Evolutionary conservation across 139 green algal genomes (phyloP).

Genomic region (Monoraphidium neglectum): DNA sequence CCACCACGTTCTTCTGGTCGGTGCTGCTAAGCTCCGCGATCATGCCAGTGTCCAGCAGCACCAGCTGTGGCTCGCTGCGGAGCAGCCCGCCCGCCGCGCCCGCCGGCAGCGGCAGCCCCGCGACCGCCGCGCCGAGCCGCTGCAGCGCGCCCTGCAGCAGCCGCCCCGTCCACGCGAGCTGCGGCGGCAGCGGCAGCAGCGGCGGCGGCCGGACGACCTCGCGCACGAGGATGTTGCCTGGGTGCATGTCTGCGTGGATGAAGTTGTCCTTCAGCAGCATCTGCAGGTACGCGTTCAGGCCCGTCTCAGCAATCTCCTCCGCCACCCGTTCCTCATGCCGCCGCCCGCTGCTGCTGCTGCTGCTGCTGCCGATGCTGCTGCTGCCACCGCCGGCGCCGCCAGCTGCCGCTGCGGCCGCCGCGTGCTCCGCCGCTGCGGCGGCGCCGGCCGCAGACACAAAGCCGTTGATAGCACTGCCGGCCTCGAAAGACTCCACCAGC

Average conservation of each 20-base stretch:
- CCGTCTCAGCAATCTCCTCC: constrained; percentile 49
- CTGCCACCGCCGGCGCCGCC: background rate
- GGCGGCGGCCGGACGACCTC: constrained; percentile 27
- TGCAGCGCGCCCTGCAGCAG: constrained; percentile 29
- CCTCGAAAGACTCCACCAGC: constrained; percentile 92
- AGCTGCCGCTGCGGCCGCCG: background rate
- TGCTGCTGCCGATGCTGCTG: background rate
- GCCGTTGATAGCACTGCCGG: constrained; percentile 68
- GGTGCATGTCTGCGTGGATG: constrained; percentile 87
- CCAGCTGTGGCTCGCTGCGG: constrained; percentile 40
- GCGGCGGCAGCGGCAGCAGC: background rate
- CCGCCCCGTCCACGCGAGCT: constrained; percentile 15
- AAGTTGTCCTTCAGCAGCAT: constrained; percentile 91
- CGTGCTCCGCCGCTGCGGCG: background rate
- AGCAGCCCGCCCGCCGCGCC: constrained; percentile 1
- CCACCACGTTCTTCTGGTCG: constrained; percentile 60
- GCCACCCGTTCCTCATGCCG: constrained; percentile 9
- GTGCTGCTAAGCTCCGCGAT: constrained; percentile 62
- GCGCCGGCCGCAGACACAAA: constrained; percentile 39
- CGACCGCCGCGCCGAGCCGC: constrained; percentile 8
- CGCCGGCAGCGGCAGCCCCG: constrained; percentile 17
- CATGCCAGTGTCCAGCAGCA: constrained; percentile 83
- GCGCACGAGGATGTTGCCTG: constrained; percentile 91
- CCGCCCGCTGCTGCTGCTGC: background rate
- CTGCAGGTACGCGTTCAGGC: constrained; percentile 71